These are phyloP conservation scores for Euphorbia schlechtendalii DNA, from an alignment of 441 rosid genomes.

Conservation along the genomic window DNA sequence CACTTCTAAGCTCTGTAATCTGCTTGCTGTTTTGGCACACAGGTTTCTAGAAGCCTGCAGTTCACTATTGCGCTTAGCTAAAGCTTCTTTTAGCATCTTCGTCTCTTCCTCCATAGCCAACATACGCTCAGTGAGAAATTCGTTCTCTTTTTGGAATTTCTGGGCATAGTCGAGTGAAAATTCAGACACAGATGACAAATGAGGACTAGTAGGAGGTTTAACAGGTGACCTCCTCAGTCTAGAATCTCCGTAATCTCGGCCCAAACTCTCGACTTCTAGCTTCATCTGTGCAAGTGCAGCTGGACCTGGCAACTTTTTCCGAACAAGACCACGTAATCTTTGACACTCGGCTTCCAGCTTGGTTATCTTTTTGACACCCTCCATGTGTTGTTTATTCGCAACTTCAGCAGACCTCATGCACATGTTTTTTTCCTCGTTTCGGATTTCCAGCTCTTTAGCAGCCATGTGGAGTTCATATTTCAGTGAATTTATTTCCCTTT, in stretches of 20 bases:
- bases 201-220: constrained; percentile 64
- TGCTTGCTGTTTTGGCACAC: constrained; percentile 72
- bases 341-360: constrained; percentile 96
- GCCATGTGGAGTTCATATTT: constrained; percentile 76
- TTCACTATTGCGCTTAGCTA: constrained; percentile 87
- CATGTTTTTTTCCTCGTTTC: constrained; percentile 98
- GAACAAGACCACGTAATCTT: constrained; percentile 76
- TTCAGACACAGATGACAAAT: constrained; percentile 46
- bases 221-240: constrained; percentile 68
- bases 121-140: constrained; percentile 69
- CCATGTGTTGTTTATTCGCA: constrained; percentile 81
- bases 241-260: constrained; percentile 70
- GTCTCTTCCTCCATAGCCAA: constrained; percentile 89
- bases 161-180: constrained; percentile 62
- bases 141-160: constrained; percentile 69
- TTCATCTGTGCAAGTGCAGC: constrained; percentile 99
- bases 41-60: constrained; percentile 81
- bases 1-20: constrained; percentile 68
- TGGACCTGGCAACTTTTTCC: constrained; percentile 97
- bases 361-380: constrained; percentile 79
- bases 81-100: constrained; percentile 94
- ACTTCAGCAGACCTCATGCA: constrained; percentile 83
- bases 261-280: constrained; percentile 86
- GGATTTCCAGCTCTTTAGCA: constrained; percentile 83
- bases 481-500: constrained; percentile 73